Evolutionary conservation across 2,329 filamentous ascomycete genomes (phyloP), one percentile per base, ranked within the genome.

Genomic region (Hawksworthiomyces lignivorus): DNA sequence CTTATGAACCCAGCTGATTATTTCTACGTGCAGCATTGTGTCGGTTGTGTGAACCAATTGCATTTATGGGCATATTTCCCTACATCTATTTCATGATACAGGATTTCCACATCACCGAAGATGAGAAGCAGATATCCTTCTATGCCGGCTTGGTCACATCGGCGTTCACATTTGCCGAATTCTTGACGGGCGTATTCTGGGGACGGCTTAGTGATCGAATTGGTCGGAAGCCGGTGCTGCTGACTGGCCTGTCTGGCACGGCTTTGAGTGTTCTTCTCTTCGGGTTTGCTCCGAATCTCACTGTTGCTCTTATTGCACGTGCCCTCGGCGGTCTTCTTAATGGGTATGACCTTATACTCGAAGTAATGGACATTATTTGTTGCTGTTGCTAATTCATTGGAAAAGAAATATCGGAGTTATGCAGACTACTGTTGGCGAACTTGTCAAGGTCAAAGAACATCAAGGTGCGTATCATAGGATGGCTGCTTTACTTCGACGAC

Each of bases 11-110:
- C n/a, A n/a, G n/a, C n/a, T n/a, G n/a, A n/a, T 37, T 41, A 33
- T 37, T 19, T n/a, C 6, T 15, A 17, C 9, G 2, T 20, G 31
- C 49, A 94, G 89, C 88, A 34, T 73, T 95, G 57, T 95, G 89
- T 66, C 83, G 92, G 58, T 90, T 98, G 69, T 96, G 88, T 71
- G 92, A 98, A 62, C 92, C 92, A 39, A 97, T 98, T 62, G 92
- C 92, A 6, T 97, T 98, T 72, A 97, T 96, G 87, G 96, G 89
- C 41, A 96, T 97, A 54, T 97, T 98, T 60, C 92, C 92, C 2
- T 98, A 97, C 63, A 88, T 94, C 54, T 97, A 95, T 69, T 90
- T 85, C 69, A 97, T 98, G 92, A 84, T 97, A 53, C 74, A 88
- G 55, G 87, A 88, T 48, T 97, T 97, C 64, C 72, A 85, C 56